phyloP scores from a whole-genome alignment of 371 early-diverging fungal species.

The Circinella umbellata region DNA sequence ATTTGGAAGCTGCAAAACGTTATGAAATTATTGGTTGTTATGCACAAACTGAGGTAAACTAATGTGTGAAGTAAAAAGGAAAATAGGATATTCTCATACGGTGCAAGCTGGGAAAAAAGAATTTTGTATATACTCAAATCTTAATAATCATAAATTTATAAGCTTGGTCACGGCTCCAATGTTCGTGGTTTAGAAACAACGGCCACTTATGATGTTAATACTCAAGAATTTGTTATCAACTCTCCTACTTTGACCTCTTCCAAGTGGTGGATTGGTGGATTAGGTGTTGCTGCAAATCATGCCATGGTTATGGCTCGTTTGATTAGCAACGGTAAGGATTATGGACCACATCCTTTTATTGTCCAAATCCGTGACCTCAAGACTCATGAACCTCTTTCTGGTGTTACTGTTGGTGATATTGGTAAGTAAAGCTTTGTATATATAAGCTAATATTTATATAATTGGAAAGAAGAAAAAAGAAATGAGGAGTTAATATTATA shows the following conservation, averaged over 20 bases:
- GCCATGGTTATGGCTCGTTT: slow-evolving; percentile 82
- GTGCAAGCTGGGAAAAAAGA: background rate
- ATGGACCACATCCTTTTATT: slow-evolving; percentile 79
- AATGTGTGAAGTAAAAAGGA: background rate
- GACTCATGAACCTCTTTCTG: slow-evolving; percentile 68
- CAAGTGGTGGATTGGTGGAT: slow-evolving; percentile 94
- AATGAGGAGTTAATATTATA: background rate
- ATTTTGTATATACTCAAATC: background rate
- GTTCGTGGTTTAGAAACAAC: slow-evolving; percentile 88
- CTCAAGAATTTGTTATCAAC: slow-evolving; percentile 76
- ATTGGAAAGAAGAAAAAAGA: background rate
- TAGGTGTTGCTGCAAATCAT: slow-evolving; percentile 81
- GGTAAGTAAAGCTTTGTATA: slow-evolving; percentile 24
- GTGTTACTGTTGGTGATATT: slow-evolving; percentile 80
- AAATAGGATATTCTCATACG: background rate
- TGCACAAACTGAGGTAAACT: slow-evolving; percentile 69
- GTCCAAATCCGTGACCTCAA: slow-evolving; percentile 75
- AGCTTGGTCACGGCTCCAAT: slow-evolving; percentile 80
- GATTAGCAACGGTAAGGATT: slow-evolving; percentile 68
- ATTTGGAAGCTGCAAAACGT: slow-evolving; percentile 62
- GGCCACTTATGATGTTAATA: slow-evolving; percentile 74
- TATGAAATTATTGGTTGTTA: slow-evolving; percentile 81
- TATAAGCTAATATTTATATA: no score
- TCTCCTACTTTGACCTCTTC: slow-evolving; percentile 77
- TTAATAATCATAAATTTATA: slow-evolving; percentile 1